A percentile compares a stretch with the other conserved stretches of the same genome.
These are phyloP conservation scores for Epichloe festucae DNA, from an alignment of 2,329 filamentous ascomycete species.

Conservation along the genomic window DNA sequence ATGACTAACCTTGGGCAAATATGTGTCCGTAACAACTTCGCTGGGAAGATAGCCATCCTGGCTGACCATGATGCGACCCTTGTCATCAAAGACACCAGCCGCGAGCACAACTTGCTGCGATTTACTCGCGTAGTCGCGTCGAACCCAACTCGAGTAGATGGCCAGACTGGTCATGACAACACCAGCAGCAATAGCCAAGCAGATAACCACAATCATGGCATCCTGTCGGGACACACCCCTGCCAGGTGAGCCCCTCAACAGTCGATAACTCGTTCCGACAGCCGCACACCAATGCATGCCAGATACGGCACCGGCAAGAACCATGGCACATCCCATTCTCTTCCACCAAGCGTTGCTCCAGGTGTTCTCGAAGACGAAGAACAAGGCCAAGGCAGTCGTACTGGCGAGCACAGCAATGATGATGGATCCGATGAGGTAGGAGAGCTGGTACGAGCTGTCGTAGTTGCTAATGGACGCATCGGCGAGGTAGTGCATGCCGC, in stretches of 20 bases:
- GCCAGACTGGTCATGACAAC: conserved; percentile 43
- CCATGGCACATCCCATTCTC: conserved; percentile 47
- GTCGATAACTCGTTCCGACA: conserved; percentile 52
- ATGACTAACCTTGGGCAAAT: conserved; percentile 46
- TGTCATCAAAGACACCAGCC: conserved; percentile 53
- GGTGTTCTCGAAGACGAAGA: conserved; percentile 60
- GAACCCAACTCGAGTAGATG: conserved; percentile 26
- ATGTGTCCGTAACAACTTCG: conserved; percentile 67
- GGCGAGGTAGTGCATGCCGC: conserved; percentile 75
- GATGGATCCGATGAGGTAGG: conserved; percentile 52
- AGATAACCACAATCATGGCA: conserved; percentile 50
- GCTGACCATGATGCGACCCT: conserved; percentile 55
- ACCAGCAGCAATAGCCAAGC: conserved; percentile 51
- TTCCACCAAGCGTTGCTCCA: conserved; percentile 75
- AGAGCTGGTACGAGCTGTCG: conserved; percentile 41
- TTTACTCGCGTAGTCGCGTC: conserved; percentile 40
- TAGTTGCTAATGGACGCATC: conserved; percentile 73
- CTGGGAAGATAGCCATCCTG: conserved; percentile 57
- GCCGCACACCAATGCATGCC: conserved; percentile 79
- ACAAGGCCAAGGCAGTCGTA: conserved; percentile 54
- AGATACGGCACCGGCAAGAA: conserved; percentile 63
- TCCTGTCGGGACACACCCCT: conserved; percentile 8
- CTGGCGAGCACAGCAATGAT: conserved; percentile 61
- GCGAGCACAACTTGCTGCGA: conserved; percentile 48
- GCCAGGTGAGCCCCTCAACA: conserved; percentile 28